Conservation (phyloP, 1,284 basidiomycete genomes). For the Ceratobasidium sp. region DNA sequence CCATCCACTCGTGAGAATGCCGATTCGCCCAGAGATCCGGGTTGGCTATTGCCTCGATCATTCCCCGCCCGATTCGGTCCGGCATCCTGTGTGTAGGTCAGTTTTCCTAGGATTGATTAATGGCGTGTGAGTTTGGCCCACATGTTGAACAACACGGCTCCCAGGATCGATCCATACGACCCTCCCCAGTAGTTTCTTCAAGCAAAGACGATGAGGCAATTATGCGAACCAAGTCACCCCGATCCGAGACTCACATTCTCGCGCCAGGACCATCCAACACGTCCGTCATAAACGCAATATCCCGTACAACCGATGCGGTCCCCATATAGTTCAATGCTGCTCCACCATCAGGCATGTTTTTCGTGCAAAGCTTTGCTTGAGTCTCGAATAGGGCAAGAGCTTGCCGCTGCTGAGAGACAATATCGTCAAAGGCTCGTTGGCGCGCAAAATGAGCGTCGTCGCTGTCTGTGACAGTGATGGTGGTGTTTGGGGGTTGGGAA, state of each 20-base stretch:
- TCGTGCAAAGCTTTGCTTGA: slow-evolving; percentile 58
- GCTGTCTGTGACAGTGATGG: neutral
- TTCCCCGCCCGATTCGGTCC: slow-evolving; percentile 50
- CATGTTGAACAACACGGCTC: slow-evolving; percentile 55
- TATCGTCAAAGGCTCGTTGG: slow-evolving; percentile 41
- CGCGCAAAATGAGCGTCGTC: slow-evolving; percentile 9
- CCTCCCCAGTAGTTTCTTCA: slow-evolving; percentile 50
- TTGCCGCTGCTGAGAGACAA: slow-evolving; percentile 38
- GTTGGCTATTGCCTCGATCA: slow-evolving; percentile 51
- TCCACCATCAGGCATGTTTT: slow-evolving; percentile 56
- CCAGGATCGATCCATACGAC: slow-evolving; percentile 52
- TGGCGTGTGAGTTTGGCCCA: slow-evolving; percentile 29
- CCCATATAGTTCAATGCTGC: slow-evolving; percentile 62
- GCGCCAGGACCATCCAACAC: slow-evolving; percentile 60
- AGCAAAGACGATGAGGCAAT: neutral
- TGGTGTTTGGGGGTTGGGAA: slow-evolving; percentile 34
- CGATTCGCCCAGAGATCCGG: slow-evolving; percentile 47
- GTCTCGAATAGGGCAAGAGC: slow-evolving; percentile 55
- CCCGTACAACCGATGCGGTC: slow-evolving; percentile 61
- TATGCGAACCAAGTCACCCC: neutral
- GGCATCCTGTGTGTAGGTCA: slow-evolving; percentile 46
- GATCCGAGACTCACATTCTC: slow-evolving; percentile 56
- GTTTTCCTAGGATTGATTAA: neutral
- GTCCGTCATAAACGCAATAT: slow-evolving; percentile 61
- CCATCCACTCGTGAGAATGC: slow-evolving; percentile 43